Percentiles rank a stretch among this genome's conserved stretches.
phyloP scores from a whole-genome alignment of 306 rosid species.

The Begonia fuchsioides region DNA sequence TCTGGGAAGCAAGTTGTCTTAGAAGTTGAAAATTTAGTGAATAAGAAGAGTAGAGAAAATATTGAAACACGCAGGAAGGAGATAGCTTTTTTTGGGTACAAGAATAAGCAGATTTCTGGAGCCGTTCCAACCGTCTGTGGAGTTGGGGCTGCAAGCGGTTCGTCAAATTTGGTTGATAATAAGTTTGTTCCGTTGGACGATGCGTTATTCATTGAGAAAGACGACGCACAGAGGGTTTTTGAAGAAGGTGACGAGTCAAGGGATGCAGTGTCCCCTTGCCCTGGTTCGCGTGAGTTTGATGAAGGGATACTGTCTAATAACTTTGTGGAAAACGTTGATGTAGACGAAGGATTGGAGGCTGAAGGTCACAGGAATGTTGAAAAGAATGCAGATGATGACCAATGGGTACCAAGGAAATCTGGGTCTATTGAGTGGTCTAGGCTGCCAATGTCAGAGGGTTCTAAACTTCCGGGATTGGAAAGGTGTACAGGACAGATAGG shows the following conservation, averaged over 20 bases:
- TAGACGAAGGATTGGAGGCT: slow-evolving; percentile 15
- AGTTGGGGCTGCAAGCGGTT: slow-evolving; percentile 5
- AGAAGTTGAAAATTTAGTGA: slow-evolving; percentile 12
- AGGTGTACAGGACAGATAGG: slow-evolving; percentile 37
- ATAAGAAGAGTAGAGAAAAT: slow-evolving; percentile 12
- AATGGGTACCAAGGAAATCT: slow-evolving; percentile 13
- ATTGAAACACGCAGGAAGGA: slow-evolving; percentile 5
- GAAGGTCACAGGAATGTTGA: slow-evolving; percentile 15
- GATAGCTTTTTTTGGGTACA: slow-evolving; percentile 3
- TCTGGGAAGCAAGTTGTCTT: slow-evolving; percentile 21
- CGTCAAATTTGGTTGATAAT: neutral
- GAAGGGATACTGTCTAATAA: slow-evolving; percentile 11
- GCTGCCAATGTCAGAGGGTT: slow-evolving; percentile 20
- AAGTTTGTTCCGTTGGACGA: slow-evolving; percentile 8
- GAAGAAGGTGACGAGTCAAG: slow-evolving; percentile 16
- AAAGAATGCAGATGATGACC: slow-evolving; percentile 7
- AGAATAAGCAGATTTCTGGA: slow-evolving; percentile 15
- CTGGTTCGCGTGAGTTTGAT: slow-evolving; percentile 7
- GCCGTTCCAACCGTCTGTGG: slow-evolving; percentile 17
- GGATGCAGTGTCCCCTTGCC: slow-evolving; percentile 14
- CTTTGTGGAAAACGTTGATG: slow-evolving; percentile 6
- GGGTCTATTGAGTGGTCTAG: slow-evolving; percentile 12
- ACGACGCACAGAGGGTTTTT: neutral
- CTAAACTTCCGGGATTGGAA: slow-evolving; percentile 29
- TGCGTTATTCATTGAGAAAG: slow-evolving; percentile 1